Percentiles rank a stretch among this genome's conserved stretches.
phyloP scores from a whole-genome alignment of 2,329 filamentous ascomycete species.

The Diaporthe sp. region DNA sequence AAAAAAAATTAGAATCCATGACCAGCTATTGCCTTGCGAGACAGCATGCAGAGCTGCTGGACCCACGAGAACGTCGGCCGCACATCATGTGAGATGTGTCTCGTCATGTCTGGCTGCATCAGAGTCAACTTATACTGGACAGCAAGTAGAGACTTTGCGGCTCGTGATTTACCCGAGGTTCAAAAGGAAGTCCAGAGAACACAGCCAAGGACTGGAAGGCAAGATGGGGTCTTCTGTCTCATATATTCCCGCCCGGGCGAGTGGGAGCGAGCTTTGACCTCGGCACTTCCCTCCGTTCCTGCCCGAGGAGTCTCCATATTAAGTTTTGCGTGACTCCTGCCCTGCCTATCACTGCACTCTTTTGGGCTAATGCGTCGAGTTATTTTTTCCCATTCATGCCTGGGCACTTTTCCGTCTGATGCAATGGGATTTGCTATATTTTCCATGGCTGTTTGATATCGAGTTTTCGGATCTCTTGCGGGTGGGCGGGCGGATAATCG shows the following conservation, averaged over 20 bases:
- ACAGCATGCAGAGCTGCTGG: background rate
- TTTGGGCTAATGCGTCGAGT: background rate
- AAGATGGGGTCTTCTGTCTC: background rate
- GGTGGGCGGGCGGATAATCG: background rate
- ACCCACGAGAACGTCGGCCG: background rate
- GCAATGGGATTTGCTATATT: background rate
- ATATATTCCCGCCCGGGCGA: conserved; percentile 1
- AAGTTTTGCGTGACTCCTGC: conserved; percentile 16
- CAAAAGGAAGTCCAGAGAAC: background rate
- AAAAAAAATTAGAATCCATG: conserved; percentile 15
- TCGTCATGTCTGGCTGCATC: background rate
- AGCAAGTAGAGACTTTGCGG: background rate
- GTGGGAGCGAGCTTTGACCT: conserved; percentile 21
- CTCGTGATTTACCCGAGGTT: background rate
- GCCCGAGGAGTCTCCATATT: conserved; percentile 25
- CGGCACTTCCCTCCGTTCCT: conserved; percentile 26
- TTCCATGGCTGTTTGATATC: background rate
- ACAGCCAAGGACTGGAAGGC: background rate
- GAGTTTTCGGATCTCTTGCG: background rate
- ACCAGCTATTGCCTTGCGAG: background rate
- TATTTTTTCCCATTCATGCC: background rate
- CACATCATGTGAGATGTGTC: background rate
- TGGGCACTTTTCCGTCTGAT: too few species aligned
- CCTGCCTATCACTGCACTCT: background rate
- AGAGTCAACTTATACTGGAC: too few species aligned